Percentiles rank a stretch among this genome's conserved stretches.
Evolutionary conservation across 306 rosid genomes (phyloP).

Genomic region (Vigna reflexopilosa): DNA sequence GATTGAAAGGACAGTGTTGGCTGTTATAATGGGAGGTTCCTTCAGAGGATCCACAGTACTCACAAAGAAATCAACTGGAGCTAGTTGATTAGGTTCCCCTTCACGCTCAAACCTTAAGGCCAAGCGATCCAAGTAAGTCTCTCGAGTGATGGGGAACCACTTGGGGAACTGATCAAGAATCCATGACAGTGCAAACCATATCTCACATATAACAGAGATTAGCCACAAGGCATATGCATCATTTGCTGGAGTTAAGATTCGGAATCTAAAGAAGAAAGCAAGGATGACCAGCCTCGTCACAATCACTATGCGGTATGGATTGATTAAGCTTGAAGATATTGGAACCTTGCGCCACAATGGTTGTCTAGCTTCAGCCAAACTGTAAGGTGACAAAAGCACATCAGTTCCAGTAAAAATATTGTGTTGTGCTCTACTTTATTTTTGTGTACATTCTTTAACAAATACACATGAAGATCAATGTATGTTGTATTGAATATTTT

Average conservation of each 20-base stretch:
- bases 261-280: conserved; percentile 55
- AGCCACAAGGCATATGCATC: conserved; percentile 87
- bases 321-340: conserved; percentile 58
- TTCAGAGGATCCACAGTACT: conserved; percentile 92
- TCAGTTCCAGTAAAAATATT: background rate
- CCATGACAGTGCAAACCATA: conserved; percentile 98
- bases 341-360: conserved; percentile 71
- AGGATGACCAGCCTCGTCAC: conserved; percentile 56
- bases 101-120: conserved; percentile 75
- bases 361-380: conserved; percentile 94
- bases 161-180: conserved; percentile 91
- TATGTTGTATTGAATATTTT: background rate
- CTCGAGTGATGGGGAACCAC: conserved; percentile 77
- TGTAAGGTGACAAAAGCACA: conserved; percentile 38
- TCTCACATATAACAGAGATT: conserved; percentile 84
- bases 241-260: conserved; percentile 60
- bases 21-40: conserved; percentile 91
- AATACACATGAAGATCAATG: background rate
- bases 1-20: conserved; percentile 91
- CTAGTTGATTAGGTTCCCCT: conserved; percentile 54
- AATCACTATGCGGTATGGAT: conserved; percentile 59
- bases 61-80: conserved; percentile 73
- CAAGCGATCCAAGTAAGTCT: conserved; percentile 77
- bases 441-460: background rate
- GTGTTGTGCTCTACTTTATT: background rate